Evolutionary conservation across 2,329 filamentous ascomycete genomes (phyloP).

Genomic region (Aureobasidium sp.): DNA sequence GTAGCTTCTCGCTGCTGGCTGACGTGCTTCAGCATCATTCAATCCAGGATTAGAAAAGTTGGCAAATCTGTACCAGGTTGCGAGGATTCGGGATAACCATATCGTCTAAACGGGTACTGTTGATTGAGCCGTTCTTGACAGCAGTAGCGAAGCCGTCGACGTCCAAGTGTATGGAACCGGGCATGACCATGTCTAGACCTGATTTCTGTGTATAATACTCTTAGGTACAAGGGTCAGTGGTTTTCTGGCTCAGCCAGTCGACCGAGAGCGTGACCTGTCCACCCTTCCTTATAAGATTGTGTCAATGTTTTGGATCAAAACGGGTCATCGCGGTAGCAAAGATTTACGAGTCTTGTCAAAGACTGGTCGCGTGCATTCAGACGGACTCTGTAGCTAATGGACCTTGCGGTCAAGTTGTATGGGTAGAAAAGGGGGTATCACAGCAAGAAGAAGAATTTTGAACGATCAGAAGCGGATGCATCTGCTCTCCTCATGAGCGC

Average conservation of each 20-base stretch:
- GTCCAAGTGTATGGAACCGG: conserved; percentile 21
- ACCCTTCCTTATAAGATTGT: too few relatives aligned
- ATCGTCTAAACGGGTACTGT: conserved; percentile 26
- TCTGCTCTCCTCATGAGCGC: conserved; percentile 64
- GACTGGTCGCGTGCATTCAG: not conserved
- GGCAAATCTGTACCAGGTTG: conserved; percentile 23
- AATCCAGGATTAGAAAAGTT: conserved; percentile 17
- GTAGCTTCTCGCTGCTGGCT: conserved; percentile 42
- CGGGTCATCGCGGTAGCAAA: not conserved
- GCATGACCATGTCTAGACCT: conserved; percentile 29
- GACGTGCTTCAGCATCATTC: conserved; percentile 46
- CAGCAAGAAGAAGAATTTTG: not conserved
- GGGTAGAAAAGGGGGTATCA: conserved; percentile 8
- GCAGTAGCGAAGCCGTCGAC: conserved; percentile 25
- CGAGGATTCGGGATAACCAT: conserved; percentile 28
- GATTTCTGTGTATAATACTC: conserved; percentile 14
- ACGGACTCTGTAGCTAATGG: not conserved
- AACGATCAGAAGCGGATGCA: conserved; percentile 48
- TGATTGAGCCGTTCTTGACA: conserved; percentile 27
- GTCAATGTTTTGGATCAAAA: not conserved
- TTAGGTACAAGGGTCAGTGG: conserved; percentile 17
- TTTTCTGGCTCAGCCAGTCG: not conserved
- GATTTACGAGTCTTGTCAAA: not conserved
- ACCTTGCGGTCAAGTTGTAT: not conserved
- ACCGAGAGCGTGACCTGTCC: not conserved